Evolutionary conservation across 139 green algal species (phyloP).

Genomic region (Dunaliella primolecta): DNA sequence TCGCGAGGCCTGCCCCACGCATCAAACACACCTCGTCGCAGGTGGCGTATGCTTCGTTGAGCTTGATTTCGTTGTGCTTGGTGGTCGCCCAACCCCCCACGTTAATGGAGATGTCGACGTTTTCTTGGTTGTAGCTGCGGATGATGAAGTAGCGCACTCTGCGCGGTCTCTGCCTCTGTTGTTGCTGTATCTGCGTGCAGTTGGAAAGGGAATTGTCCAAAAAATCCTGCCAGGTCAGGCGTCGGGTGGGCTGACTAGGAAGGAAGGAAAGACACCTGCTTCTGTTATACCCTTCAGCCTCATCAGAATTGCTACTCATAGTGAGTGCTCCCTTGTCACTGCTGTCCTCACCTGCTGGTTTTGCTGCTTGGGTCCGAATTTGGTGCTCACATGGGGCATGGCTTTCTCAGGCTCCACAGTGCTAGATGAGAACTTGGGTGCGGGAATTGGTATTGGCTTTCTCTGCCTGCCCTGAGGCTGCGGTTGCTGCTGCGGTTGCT

Average conservation of each 20-base stretch:
- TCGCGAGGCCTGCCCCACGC: too few species aligned
- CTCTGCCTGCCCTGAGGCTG: background rate
- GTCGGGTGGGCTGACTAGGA: too few species aligned
- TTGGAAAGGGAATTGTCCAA: background rate
- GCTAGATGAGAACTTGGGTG: background rate
- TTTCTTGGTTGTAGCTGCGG: slow-evolving; percentile 55
- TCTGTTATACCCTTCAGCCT: too few species aligned
- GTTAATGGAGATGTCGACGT: slow-evolving; percentile 57
- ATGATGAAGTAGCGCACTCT: slow-evolving; percentile 66
- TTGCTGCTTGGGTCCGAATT: background rate
- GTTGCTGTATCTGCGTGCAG: background rate
- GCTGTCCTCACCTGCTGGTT: too few species aligned
- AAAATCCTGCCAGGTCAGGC: too few species aligned
- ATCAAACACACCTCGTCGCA: slow-evolving; percentile 23
- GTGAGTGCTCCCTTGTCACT: too few species aligned
- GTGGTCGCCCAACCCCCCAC: slow-evolving; percentile 67
- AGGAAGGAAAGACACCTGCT: too few species aligned
- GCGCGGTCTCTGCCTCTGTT: background rate
- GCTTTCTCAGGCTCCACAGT: background rate
- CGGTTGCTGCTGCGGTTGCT: background rate
- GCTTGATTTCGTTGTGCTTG: slow-evolving; percentile 62
- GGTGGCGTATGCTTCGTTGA: slow-evolving; percentile 57
- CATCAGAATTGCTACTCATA: too few species aligned
- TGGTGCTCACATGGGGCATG: background rate
- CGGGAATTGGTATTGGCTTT: background rate